Conservation (phyloP, 2,329 filamentous ascomycete genomes). For the Periglandula ipomoeae region DNA sequence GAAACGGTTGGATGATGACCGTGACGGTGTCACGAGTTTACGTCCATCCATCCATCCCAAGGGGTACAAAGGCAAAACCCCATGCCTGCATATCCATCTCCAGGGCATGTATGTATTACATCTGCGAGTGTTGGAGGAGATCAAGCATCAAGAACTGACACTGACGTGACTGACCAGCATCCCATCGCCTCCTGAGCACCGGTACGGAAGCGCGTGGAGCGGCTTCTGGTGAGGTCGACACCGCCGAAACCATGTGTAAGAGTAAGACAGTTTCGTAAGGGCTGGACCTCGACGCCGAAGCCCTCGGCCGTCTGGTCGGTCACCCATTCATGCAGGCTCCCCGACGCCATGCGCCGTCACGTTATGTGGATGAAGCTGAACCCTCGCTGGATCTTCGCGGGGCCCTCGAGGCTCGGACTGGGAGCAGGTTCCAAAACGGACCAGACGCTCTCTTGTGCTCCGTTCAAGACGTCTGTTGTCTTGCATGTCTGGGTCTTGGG, state of each 20-base stretch:
- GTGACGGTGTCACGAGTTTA: not conserved
- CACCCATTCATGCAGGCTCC: slow-evolving; percentile 2
- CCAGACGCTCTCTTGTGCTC: not conserved
- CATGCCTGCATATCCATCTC: too few species aligned
- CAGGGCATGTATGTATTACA: too few species aligned
- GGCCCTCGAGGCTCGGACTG: not conserved
- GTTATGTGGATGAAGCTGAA: not conserved
- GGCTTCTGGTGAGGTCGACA: not conserved
- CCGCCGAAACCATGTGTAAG: not conserved
- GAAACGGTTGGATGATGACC: not conserved
- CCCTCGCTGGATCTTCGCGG: not conserved
- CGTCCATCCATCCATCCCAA: too few species aligned
- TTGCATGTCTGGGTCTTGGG: not conserved
- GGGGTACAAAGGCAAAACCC: too few species aligned
- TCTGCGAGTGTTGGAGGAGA: too few species aligned
- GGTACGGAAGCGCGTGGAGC: not conserved
- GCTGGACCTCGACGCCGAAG: slow-evolving; percentile 2
- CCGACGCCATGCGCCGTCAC: slow-evolving; percentile 1
- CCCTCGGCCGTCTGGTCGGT: not conserved
- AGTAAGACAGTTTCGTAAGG: not conserved
- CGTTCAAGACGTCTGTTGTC: not conserved
- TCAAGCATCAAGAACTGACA: too few species aligned
- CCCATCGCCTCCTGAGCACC: not conserved
- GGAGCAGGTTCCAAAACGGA: not conserved
- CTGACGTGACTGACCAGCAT: too few species aligned